Conservation (phyloP, 495 filamentous ascomycete genomes). For the Letharia columbiana region DNA sequence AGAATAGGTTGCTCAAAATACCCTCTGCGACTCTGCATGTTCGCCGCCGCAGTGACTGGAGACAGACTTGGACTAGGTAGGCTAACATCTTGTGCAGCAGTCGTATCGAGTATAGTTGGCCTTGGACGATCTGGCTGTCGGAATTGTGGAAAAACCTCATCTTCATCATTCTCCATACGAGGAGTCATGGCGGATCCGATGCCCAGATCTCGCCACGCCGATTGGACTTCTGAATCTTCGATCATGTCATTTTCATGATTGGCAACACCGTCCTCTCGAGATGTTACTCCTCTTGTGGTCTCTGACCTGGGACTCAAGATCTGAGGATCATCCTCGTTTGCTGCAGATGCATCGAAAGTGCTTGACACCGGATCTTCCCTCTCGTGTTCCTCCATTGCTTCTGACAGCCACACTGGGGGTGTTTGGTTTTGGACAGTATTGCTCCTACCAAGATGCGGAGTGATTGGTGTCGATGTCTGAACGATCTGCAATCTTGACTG, state of each 20-base stretch:
- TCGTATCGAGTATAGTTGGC: conserved; percentile 47
- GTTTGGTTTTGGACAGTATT: conserved; percentile 23
- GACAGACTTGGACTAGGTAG: conserved; percentile 92
- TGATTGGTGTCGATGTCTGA: conserved; percentile 28
- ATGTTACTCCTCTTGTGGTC: conserved; percentile 6
- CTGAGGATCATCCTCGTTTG: conserved; percentile 16
- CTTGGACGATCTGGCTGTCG: conserved; percentile 26
- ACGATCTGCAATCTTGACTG: conserved; percentile 19
- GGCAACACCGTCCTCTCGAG: background rate
- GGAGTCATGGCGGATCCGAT: conserved; percentile 15
- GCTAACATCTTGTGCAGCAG: conserved; percentile 74
- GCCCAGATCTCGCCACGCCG: conserved; percentile 12
- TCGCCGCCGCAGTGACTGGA: conserved; percentile 76
- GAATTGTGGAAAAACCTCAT: conserved; percentile 2
- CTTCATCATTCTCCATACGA: conserved; percentile 16
- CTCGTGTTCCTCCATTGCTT: conserved; percentile 23
- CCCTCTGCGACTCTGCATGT: conserved; percentile 37
- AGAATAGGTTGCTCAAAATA: conserved; percentile 20
- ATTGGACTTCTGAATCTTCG: conserved; percentile 15
- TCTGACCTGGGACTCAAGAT: conserved; percentile 24
- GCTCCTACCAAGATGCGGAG: conserved; percentile 11
- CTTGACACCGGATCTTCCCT: conserved; percentile 27
- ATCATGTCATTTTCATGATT: conserved; percentile 4
- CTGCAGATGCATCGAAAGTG: conserved; percentile 11
- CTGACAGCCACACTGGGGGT: conserved; percentile 12